Evolutionary conservation across 1,284 basidiomycete genomes (phyloP).

Genomic region (Puccinia polysora): DNA sequence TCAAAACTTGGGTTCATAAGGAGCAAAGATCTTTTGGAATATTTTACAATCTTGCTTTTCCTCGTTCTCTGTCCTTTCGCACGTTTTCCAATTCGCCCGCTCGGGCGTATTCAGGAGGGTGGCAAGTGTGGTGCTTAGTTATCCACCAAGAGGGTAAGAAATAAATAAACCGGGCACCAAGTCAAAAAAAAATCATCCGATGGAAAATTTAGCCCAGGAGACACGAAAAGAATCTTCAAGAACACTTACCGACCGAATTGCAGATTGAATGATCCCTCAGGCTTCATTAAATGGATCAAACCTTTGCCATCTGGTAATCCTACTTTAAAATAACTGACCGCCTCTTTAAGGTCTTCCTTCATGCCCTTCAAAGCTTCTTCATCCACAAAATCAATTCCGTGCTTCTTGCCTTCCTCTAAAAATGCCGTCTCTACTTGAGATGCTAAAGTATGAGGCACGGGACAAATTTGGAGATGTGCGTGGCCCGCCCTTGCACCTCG

Average conservation of each 20-base stretch:
- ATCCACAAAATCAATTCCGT: conserved; percentile 26
- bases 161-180: neutral
- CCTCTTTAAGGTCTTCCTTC: conserved; percentile 56
- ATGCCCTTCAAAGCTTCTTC: conserved; percentile 64
- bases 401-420: conserved; percentile 61
- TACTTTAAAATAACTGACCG: conserved; percentile 77
- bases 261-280: conserved; percentile 71
- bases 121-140: conserved; percentile 68
- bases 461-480: conserved; percentile 81
- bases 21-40: conserved; percentile 74
- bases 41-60: conserved; percentile 70
- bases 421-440: conserved; percentile 68
- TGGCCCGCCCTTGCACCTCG: conserved; percentile 73
- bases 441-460: conserved; percentile 65
- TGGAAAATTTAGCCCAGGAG: neutral
- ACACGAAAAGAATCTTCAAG: too few relatives aligned
- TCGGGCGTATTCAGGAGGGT: conserved; percentile 67
- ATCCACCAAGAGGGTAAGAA: neutral
- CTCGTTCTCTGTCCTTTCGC: conserved; percentile 65
- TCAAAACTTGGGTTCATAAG: conserved; percentile 59
- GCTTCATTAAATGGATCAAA: conserved; percentile 76
- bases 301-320: conserved; percentile 79
- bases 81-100: conserved; percentile 83
- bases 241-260: conserved; percentile 82
- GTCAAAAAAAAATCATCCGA: conserved; percentile 28